Evolutionary conservation across 768 basidiomycete genomes (phyloP), one percentile per base, ranked within the genome.

Genomic region (Kwoniella sp.): DNA sequence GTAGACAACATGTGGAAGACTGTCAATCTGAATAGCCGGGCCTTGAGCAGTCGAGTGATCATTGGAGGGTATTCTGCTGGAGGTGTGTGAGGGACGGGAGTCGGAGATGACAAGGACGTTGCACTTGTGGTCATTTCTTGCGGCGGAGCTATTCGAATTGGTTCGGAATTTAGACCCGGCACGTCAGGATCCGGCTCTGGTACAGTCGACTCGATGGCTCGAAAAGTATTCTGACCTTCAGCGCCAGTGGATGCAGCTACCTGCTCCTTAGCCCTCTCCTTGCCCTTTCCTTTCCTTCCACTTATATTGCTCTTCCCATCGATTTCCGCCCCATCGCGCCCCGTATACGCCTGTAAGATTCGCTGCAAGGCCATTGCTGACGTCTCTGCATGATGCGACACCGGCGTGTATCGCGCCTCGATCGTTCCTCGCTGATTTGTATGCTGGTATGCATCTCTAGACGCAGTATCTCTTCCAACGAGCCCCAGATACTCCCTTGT

Each of bases 1-100:
- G 63, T 70, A 4, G 57, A 54, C 45, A 77, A 55, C 34, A 70
- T 34, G 52, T 71, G 70, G 38, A 67, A 73, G 11, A 70, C 70
- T 17, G 72, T 58, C 13, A 73, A 53, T 11, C 71, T 69, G 55
- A 68, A 69, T 7, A 73, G 63, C 1, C 72, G 67, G 30, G 66
- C 53, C 17, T 50, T 25, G 22, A 76, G 69, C 4, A 76, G 75
- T 3, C 48, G 30, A 28, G 61, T 23, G 37, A 76, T 59, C 31
- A 55, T 25, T 1, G 66, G 69, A 13, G 74, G 74, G 20, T 68
- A n/a, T n/a, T n/a, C n/a, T n/a, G n/a, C n/a, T n/a, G n/a, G n/a
- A n/a, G n/a, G n/a, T n/a, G n/a, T n/a, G n/a, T n/a, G n/a, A n/a
- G n/a, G n/a, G n/a, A n/a, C n/a, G n/a, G n/a, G n/a, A 20, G 26